A percentile compares a stretch with the other conserved stretches of the same genome.
phyloP scores from a whole-genome alignment of 371 early-diverging fungal genomes.

The Mortierella sp. region DNA sequence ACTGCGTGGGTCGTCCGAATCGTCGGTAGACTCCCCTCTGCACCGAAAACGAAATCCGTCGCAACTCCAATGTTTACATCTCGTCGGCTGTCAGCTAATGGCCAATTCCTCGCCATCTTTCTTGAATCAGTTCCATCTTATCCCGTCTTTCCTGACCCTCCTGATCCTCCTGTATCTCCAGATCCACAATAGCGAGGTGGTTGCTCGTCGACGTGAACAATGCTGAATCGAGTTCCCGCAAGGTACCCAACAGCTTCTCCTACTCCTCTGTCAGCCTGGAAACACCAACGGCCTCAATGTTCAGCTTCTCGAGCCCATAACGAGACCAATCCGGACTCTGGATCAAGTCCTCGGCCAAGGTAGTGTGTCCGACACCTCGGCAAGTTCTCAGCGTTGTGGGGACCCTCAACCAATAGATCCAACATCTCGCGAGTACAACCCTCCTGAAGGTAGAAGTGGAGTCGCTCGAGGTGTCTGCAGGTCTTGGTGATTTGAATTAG shows the following conservation, averaged over 20 bases:
- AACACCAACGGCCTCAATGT: background rate
- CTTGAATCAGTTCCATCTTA: background rate
- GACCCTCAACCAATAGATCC: background rate
- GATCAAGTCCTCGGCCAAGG: background rate
- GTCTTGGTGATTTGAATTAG: background rate
- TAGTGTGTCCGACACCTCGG: background rate
- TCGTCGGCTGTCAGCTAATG: background rate
- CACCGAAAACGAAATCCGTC: background rate
- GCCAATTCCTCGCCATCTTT: background rate
- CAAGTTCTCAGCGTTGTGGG: background rate
- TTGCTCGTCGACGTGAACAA: background rate
- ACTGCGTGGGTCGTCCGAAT: background rate
- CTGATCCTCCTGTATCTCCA: background rate
- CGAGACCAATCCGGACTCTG: background rate
- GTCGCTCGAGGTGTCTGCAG: background rate
- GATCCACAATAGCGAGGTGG: no score
- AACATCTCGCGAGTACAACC: background rate
- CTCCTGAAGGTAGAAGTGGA: background rate
- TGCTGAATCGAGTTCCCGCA: background rate
- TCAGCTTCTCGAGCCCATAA: background rate
- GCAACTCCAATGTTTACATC: background rate
- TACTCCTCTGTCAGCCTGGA: background rate
- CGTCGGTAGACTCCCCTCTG: background rate
- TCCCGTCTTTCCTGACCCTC: background rate
- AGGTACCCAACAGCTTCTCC: background rate